Evolutionary conservation across 805 yeast species (phyloP).

Genomic region (Myxozyma nipponensis): DNA sequence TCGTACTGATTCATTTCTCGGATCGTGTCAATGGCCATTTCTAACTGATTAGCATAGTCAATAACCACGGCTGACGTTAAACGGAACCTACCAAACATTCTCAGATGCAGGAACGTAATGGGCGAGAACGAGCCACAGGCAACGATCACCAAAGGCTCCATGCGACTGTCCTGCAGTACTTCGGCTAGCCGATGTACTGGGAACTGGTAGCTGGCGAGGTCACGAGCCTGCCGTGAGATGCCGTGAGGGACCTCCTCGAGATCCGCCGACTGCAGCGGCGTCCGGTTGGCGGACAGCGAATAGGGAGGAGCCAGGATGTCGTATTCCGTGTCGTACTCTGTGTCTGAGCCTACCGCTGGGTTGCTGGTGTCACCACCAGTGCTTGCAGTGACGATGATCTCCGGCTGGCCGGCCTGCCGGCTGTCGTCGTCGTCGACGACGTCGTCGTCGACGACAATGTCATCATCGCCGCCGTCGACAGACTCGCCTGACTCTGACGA

Average conservation of each 20-base stretch:
- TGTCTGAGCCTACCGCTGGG: conserved; percentile 21
- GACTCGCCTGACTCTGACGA: neutral
- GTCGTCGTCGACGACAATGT: neutral
- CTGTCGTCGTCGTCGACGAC: neutral
- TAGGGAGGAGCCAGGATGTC: conserved; percentile 19
- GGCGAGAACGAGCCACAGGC: conserved; percentile 98
- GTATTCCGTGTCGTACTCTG: conserved; percentile 4
- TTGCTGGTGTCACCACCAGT: no score
- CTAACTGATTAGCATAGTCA: neutral
- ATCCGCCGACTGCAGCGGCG: conserved; percentile 68
- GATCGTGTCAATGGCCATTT: conserved; percentile 94
- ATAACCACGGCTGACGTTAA: neutral
- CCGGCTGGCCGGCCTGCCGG: neutral
- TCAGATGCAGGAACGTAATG: conserved; percentile 84
- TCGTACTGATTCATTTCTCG: conserved; percentile 90
- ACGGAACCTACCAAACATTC: conserved; percentile 67
- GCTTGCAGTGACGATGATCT: neutral
- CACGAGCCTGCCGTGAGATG: conserved; percentile 77
- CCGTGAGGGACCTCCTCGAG: conserved; percentile 97
- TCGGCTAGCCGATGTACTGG: conserved; percentile 60
- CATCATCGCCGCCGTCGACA: neutral
- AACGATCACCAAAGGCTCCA: conserved; percentile 86
- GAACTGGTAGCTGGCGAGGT: conserved; percentile 64
- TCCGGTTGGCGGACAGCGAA: conserved; percentile 25
- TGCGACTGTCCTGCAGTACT: conserved; percentile 41